Evolutionary conservation across 495 filamentous ascomycete species (phyloP).

Genomic region (Talaromyces wortmannii): DNA sequence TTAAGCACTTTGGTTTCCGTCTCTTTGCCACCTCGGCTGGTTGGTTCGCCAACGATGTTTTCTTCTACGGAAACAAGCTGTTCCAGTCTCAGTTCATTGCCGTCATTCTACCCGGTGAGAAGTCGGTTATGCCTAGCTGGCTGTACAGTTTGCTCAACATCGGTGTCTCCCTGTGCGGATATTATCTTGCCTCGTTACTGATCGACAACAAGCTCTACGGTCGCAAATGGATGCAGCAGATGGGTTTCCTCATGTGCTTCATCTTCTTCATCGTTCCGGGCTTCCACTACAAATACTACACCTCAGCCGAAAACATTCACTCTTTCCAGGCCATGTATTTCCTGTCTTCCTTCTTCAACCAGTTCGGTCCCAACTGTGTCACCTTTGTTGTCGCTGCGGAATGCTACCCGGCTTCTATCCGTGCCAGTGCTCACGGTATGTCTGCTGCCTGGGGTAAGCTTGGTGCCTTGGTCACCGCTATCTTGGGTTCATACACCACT

Average conservation of each 20-base stretch:
- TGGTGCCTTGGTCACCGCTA: slow-evolving; percentile 74
- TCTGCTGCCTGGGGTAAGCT: slow-evolving; percentile 78
- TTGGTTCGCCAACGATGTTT: slow-evolving; percentile 91
- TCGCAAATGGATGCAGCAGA: slow-evolving; percentile 84
- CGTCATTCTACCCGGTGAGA: slow-evolving; percentile 54
- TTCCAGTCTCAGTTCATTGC: slow-evolving; percentile 84
- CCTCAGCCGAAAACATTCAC: slow-evolving; percentile 52
- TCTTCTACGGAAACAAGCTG: slow-evolving; percentile 98
- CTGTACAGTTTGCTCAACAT: slow-evolving; percentile 87
- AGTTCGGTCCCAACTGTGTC: slow-evolving; percentile 88
- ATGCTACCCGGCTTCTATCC: slow-evolving; percentile 82
- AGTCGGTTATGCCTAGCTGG: slow-evolving; percentile 74
- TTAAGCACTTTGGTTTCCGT: slow-evolving; percentile 73
- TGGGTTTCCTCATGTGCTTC: slow-evolving; percentile 83
- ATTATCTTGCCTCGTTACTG: slow-evolving; percentile 67
- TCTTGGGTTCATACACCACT: slow-evolving; percentile 82
- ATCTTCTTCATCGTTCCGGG: slow-evolving; percentile 80
- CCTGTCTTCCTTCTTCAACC: slow-evolving; percentile 89
- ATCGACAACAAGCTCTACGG: slow-evolving; percentile 92
- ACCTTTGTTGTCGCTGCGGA: slow-evolving; percentile 91
- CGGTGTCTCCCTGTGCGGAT: slow-evolving; percentile 72
- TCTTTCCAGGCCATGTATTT: slow-evolving; percentile 91
- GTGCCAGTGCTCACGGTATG: slow-evolving; percentile 85
- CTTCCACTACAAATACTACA: slow-evolving; percentile 80
- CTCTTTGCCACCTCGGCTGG: slow-evolving; percentile 75